Base-by-base conservation (phyloP, 768 basidiomycete species). In the Collybiopsis luxurians region DNA sequence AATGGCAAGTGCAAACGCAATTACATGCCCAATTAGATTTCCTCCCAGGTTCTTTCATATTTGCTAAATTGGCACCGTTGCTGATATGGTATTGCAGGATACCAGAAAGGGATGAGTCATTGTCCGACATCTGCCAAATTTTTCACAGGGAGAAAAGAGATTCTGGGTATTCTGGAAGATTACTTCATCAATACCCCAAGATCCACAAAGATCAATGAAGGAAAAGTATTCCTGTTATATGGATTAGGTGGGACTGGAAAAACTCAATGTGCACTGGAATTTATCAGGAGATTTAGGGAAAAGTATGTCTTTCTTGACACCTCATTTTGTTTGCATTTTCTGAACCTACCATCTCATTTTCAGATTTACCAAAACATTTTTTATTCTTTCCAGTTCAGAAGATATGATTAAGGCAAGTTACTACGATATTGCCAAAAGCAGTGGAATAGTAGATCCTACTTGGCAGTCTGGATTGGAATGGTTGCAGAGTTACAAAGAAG, bases 191-290 rank as follows among this genome's bases (percentile, higher is more conserved):
- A 10, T 15, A 17, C 6, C 19, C 13, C 40, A 10, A 15, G 4
- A n/a, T 42, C 40, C 19, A 17, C 17, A 6, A 17, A 15, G 13
- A 5, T 17, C 4, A 15, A 21, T 21, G 5, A 42, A 42, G 6
- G 19, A 21, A 42, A 42, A 21, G 17, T 42, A 9, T 42, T 17
- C 17, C 40, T 42, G 4, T 21, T 42, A 15, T 42, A 27, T 21
- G 46, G 46, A 26, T 30, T 47, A 21, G 50, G 50, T 7, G 50
- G 50, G 7, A 9, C 50, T 24, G 50, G 50, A 36, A 52, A 52
- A 31, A 52, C 50, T 11, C 50, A 52, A 52, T 13, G 13, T 34
- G 50, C 38, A 5, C 19, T 52, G 31, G 23, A 52, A 28, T 52
- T 52, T 40, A 36, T n/a, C 15, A 6, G 26, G 7, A 7, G 26